These are phyloP conservation scores for Aspergillus viridinutans DNA, from an alignment of 2,329 filamentous ascomycete genomes.

Conservation along the genomic window DNA sequence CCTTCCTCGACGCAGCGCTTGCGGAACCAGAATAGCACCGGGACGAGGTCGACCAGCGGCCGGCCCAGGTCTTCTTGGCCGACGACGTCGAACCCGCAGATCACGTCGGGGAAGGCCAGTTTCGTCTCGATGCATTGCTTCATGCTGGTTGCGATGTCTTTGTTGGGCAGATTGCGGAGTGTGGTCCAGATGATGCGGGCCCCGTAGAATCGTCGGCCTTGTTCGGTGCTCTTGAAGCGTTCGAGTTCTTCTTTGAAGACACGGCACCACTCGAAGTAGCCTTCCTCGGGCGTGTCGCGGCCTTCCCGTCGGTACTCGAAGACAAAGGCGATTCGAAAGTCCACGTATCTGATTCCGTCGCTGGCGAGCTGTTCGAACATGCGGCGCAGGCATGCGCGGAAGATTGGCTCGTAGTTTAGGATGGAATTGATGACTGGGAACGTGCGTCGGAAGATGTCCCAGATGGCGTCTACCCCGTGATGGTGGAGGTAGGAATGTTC, in stretches of 20 bases:
- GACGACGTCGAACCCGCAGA: constrained; percentile 85
- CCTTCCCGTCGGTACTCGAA: constrained; percentile 65
- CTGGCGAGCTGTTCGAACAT: constrained; percentile 68
- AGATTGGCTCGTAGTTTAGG: constrained; percentile 87
- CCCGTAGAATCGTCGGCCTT: constrained; percentile 78
- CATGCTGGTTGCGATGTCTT: constrained; percentile 73
- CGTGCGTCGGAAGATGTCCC: constrained; percentile 72
- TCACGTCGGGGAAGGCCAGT: constrained; percentile 68
- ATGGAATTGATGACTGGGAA: constrained; percentile 71
- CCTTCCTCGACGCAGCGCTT: constrained; percentile 74
- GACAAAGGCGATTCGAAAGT: constrained; percentile 72
- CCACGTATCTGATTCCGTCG: constrained; percentile 81
- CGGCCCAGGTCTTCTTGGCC: constrained; percentile 80
- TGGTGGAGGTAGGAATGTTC: constrained; percentile 75
- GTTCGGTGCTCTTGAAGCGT: constrained; percentile 66
- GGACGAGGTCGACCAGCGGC: constrained; percentile 70
- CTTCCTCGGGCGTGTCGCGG: constrained; percentile 61
- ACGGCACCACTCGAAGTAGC: constrained; percentile 66
- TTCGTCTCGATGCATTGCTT: constrained; percentile 82
- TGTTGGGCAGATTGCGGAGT: constrained; percentile 60
- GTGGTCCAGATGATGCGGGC: constrained; percentile 80
- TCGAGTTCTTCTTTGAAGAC: constrained; percentile 74
- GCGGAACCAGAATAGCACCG: constrained; percentile 89
- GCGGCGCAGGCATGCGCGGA: constrained; percentile 67
- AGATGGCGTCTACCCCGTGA: constrained; percentile 77